These are phyloP conservation scores for Testicularia cyperi DNA, from an alignment of 1,284 basidiomycete species.

Conservation along the genomic window DNA sequence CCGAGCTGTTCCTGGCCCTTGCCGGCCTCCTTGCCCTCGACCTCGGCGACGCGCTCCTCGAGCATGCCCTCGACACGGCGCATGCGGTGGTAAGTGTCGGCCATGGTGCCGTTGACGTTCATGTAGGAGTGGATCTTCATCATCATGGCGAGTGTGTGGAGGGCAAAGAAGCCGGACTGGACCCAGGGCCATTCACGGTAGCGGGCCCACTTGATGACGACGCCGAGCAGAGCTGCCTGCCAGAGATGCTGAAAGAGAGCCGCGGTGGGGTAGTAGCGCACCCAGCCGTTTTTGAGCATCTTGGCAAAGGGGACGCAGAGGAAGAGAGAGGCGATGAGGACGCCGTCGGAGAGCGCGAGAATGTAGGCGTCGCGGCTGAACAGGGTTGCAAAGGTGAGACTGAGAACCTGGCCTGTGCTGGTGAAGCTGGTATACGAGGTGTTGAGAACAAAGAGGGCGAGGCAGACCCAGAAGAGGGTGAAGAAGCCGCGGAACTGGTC, in stretches of 20 bases:
- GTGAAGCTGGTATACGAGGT: slow-evolving; percentile 47
- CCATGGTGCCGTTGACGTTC: slow-evolving; percentile 81
- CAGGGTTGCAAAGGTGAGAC: slow-evolving; percentile 78
- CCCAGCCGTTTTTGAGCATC: slow-evolving; percentile 56
- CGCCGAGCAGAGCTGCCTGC: slow-evolving; percentile 40
- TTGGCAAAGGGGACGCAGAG: slow-evolving; percentile 75
- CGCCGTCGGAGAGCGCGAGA: slow-evolving; percentile 79
- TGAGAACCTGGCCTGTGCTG: slow-evolving; percentile 71
- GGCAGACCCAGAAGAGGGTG: slow-evolving; percentile 57
- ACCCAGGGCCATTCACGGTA: slow-evolving; percentile 88
- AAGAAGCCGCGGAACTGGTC: slow-evolving; percentile 58
- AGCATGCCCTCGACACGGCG: slow-evolving; percentile 38
- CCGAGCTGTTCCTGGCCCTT: slow-evolving; percentile 18
- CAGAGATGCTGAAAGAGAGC: slow-evolving; percentile 45
- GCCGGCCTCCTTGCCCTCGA: slow-evolving; percentile 26
- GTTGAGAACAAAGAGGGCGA: slow-evolving; percentile 54
- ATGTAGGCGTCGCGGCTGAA: slow-evolving; percentile 83
- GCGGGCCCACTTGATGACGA: slow-evolving; percentile 54
- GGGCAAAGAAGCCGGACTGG: slow-evolving; percentile 88
- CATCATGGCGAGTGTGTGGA: slow-evolving; percentile 86
- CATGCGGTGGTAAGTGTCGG: slow-evolving; percentile 59
- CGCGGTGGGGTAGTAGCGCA: slow-evolving; percentile 63
- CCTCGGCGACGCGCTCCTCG: slow-evolving; percentile 44
- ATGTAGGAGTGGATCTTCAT: slow-evolving; percentile 98
- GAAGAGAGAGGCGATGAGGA: slow-evolving; percentile 75